Evolutionary conservation across 2,329 filamentous ascomycete genomes (phyloP), one percentile per base, ranked within the genome.

Genomic region (Dendryphion nanum): DNA sequence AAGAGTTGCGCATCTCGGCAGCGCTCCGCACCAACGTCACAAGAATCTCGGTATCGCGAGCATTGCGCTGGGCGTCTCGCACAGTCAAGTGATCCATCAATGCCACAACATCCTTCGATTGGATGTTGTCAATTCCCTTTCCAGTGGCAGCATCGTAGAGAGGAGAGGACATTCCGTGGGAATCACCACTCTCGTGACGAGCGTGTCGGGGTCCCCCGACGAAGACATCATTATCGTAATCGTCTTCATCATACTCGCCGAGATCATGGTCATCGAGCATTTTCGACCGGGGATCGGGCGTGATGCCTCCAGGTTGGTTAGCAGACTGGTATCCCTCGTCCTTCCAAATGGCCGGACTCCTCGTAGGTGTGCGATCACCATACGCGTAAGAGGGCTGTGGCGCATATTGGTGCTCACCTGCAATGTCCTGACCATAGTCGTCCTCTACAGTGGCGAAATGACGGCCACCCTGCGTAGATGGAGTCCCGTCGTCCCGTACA

Each of bases 21-120:
- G 93, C 91, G 38, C 89, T 90, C 42, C 91, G 85, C 44, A 98
- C 93, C 20, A 98, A 79, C 1, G 93, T 91, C 32, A 96, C 88
- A 14, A 98, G 74, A 38, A 98, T 96, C 67, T 98, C 93, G 0
- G 93, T 97, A 57, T 98, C 93, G 30, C 93, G 81, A 31, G 93
- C 93, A 67, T 93, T 97, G 42, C 93, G 84, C 69, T 97, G 91
- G 28, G 91, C 93, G 69, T 98, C 93, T 23, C 93, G 85, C 47
- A 97, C 93, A 63, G 94, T 97, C 46, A 98, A 82, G 66, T 98
- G 93, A 61, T 98, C 91, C 93, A 98, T 98, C 44, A 98, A 73
- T 17, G 91, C 89, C 47, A 98, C 86, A 54, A 98, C 94, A 59
- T 98, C 93, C 69, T 94, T 93, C 31, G 89, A 95, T 63, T 97